Evolutionary conservation across 441 rosid genomes (phyloP), one percentile per base, ranked within the genome.

Genomic region (Erysimum pusillum): DNA sequence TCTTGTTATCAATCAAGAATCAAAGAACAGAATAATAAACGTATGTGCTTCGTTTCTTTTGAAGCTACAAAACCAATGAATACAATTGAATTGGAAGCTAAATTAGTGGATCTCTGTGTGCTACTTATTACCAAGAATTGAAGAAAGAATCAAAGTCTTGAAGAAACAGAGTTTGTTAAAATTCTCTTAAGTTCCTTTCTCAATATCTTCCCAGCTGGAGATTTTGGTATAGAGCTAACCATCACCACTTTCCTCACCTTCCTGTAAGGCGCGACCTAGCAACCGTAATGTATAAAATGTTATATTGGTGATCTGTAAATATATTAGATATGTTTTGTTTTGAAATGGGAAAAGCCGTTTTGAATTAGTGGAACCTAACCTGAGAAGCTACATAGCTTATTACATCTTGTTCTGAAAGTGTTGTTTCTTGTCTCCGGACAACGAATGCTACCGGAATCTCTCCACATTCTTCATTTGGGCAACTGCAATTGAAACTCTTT

Each of bases 361-460:
- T 48, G 17, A n/a, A 45, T 70, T 54, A 22, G 31, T 20, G 34
- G 12, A 71, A 18, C 22, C 73, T 58, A 45, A 92, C 98, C 97
- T 87, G 91, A 41, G 81, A 56, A 58, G 96, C 94, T 61, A 90
- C 86, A 49, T 83, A 87, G 77, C 80, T 79, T 32, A 87, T 79
- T 52, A 91, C 85, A 76, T 75, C 89, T 74, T 68, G 79, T 74
- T 88, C 75, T 6, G 86, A 82, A 45, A 94, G 77, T 51, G 63
- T 12, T 77, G 93, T 75, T 73, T 84, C 89, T 10, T 67, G 77
- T 76, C 68, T 87, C 77, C 83, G 84, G 36, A 94, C 96, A 32
- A 94, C 90, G 49, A 92, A 94, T 38, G 98, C 98, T 76, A 88
- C 88, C 0, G 99, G 97, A 80, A 92, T 86, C 84, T 94, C 97